These are phyloP conservation scores for Nothophaeocryptopus gaeumannii DNA, from an alignment of 2,329 filamentous ascomycete species.

Conservation along the genomic window DNA sequence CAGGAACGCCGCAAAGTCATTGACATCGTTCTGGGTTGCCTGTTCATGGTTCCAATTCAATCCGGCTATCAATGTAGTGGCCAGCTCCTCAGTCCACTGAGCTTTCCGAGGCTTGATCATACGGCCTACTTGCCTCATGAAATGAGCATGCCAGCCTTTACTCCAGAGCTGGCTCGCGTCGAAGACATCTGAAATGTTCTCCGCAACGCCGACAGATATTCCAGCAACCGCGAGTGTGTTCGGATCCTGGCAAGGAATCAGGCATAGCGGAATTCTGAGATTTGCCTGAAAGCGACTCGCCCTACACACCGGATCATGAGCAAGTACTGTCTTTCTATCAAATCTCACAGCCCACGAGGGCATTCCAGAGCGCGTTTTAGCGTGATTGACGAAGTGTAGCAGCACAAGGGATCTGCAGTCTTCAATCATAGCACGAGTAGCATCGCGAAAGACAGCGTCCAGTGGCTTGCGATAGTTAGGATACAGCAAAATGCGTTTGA, in stretches of 20 bases:
- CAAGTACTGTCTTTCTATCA: not conserved
- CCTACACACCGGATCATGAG: not conserved
- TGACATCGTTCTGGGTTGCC: too few species aligned
- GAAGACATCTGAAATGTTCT: not conserved
- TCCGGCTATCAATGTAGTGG: too few species aligned
- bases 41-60: too few species aligned
- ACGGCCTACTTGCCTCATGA: not conserved
- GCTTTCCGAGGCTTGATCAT: not conserved
- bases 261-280: not conserved
- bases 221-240: not conserved
- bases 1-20: not conserved
- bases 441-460: not conserved
- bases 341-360: not conserved
- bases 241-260: not conserved
- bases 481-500: not conserved
- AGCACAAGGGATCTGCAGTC: not conserved
- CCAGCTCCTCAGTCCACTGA: too few species aligned
- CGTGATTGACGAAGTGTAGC: not conserved
- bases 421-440: constrained; percentile 1
- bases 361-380: not conserved
- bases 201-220: not conserved
- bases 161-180: not conserved
- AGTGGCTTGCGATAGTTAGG: not conserved
- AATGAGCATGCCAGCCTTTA: not conserved
- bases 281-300: not conserved